Evolutionary conservation across 306 rosid genomes (phyloP).

Genomic region (Cucurbita argyrosperma): DNA sequence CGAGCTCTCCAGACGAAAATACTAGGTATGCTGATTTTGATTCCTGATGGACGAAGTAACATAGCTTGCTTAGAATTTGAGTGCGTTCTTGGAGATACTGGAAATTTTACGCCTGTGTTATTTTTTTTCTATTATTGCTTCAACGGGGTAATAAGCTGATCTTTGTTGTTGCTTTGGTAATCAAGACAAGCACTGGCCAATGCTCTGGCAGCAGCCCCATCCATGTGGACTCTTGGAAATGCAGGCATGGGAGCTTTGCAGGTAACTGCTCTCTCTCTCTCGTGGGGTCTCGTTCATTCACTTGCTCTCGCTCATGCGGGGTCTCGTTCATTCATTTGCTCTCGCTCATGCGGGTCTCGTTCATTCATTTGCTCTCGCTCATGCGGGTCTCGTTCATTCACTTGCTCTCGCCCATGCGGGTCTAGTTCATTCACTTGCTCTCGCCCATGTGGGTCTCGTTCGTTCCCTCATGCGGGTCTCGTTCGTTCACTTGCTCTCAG

Average conservation of each 20-base stretch:
- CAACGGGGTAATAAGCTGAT: background rate
- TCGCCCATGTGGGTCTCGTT: no score
- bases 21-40: conserved; percentile 40
- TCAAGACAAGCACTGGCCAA: conserved; percentile 68
- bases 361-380: no score
- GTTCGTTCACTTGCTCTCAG: no score
- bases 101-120: background rate
- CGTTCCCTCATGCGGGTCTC: no score
- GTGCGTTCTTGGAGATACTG: background rate
- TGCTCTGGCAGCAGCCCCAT: conserved; percentile 85
- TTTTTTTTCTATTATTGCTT: background rate
- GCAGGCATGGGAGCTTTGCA: conserved; percentile 98
- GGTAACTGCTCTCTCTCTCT: conserved; percentile 18
- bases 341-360: no score
- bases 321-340: no score
- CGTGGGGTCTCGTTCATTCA: background rate
- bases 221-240: conserved; percentile 95
- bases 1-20: conserved; percentile 78
- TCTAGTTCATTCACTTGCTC: no score
- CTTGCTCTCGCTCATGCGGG: background rate
- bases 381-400: no score
- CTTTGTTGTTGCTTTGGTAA: background rate
- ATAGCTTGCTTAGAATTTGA: background rate
- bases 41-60: background rate
- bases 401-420: no score